Evolutionary conservation across 2,329 filamentous ascomycete genomes (phyloP).

Genomic region (Anthostomella pinea): DNA sequence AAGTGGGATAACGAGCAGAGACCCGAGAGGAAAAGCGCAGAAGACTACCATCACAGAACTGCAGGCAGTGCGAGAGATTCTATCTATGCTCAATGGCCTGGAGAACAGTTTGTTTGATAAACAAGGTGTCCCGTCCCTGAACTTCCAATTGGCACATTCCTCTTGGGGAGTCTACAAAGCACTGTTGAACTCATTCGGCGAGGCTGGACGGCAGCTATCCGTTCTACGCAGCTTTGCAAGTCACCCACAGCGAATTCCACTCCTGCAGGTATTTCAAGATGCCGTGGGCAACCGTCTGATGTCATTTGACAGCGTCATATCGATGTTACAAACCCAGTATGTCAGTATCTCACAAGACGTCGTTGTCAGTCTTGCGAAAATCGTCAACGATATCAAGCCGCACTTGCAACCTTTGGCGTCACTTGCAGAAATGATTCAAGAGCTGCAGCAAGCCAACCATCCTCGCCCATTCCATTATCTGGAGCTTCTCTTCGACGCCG

Average conservation of each 20-base stretch:
- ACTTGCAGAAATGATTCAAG: slow-evolving; percentile 61
- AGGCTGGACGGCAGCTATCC: slow-evolving; percentile 44
- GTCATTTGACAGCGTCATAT: slow-evolving; percentile 57
- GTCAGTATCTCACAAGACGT: slow-evolving; percentile 51
- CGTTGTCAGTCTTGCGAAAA: slow-evolving; percentile 63
- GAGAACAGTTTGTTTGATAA: slow-evolving; percentile 67
- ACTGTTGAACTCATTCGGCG: slow-evolving; percentile 45
- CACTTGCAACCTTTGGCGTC: slow-evolving; percentile 54
- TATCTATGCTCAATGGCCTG: slow-evolving; percentile 83
- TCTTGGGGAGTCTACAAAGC: slow-evolving; percentile 50
- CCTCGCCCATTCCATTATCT: slow-evolving; percentile 67
- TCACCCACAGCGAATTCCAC: slow-evolving; percentile 48
- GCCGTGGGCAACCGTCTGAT: slow-evolving; percentile 56
- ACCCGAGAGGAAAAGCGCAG: slow-evolving; percentile 31
- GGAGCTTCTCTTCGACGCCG: slow-evolving; percentile 71
- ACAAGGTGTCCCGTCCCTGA: slow-evolving; percentile 37
- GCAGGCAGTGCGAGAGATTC: slow-evolving; percentile 69
- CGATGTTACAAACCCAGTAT: slow-evolving; percentile 58
- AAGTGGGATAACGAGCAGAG: slow-evolving; percentile 20
- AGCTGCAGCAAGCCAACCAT: slow-evolving; percentile 48
- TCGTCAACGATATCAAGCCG: slow-evolving; percentile 56
- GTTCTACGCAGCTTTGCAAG: slow-evolving; percentile 45
- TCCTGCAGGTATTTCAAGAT: slow-evolving; percentile 70
- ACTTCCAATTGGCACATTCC: slow-evolving; percentile 47
- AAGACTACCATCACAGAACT: slow-evolving; percentile 63